Evolutionary conservation across 2,329 filamentous ascomycete genomes (phyloP), one percentile per base, ranked within the genome.

Genomic region (Chaetomiaceae sp.): DNA sequence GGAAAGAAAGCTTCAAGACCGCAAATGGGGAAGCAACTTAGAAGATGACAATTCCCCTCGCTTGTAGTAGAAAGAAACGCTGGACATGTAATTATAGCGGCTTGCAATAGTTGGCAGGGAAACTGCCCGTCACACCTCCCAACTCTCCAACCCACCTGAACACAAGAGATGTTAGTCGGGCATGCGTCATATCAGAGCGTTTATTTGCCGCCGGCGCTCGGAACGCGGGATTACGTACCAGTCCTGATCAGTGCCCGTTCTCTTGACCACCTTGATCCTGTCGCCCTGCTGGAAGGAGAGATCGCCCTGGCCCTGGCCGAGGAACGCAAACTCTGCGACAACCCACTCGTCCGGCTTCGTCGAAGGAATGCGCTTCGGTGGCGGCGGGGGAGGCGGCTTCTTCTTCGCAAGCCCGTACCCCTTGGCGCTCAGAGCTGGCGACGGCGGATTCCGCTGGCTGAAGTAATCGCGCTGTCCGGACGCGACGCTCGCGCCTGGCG

Each of bases 91-190:
- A 32, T 5, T 7, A 6, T 32, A 32, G 29, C 12, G 50, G 48
- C 44, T 51, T 54, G 60, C 84, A 87, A 66, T 94, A 94, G 65
- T 94, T 94, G 6, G 88, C 88, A 1, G 88, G 88, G 61, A 94
- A 94, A 55, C 72, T 81, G 3, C 88, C 88, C 60, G 73, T 76
- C 20, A 71, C 63, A 0, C 87, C 87, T 33, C 72, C 71, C 12
- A 90, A 53, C 64, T 93, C 86, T 11, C 88, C 88, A 51, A 87
- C 78, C 88, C 88, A 94, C 49, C 49, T 51, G 12, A 24, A 5
- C 22, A 14, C 9, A 20, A 14, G 10, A 18, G 11, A 12, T 15
- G 15, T 14, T 6, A 29, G 33, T 15, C 19, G 27, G 3, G n/a
- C 3, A n/a, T 32, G 12, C 5, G n/a, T n/a, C n/a, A n/a, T n/a